Percentiles rank a stretch among this genome's conserved stretches.
Conservation (phyloP, 2,329 filamentous ascomycete genomes). For the Conoideocrella luteorostrata region DNA sequence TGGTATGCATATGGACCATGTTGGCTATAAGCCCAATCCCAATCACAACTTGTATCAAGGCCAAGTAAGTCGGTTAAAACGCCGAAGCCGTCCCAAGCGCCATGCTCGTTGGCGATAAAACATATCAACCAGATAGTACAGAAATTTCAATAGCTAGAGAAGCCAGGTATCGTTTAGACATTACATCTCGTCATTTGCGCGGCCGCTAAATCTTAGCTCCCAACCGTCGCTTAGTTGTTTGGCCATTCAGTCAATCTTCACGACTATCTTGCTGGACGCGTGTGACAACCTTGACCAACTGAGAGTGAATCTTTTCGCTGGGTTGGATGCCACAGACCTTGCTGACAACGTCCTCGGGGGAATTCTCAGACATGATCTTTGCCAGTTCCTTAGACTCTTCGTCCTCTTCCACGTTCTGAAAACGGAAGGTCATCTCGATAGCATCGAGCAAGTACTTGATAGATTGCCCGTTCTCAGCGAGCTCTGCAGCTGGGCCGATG, state of each 20-base stretch:
- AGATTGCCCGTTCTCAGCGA: constrained; percentile 73
- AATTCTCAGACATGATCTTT: constrained; percentile 71
- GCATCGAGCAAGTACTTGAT: constrained; percentile 71
- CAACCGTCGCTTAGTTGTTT: background rate
- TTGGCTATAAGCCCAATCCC: background rate
- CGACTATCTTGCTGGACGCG: constrained; percentile 66
- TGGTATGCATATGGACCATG: constrained; percentile 4
- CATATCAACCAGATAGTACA: background rate
- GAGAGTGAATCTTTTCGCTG: constrained; percentile 68
- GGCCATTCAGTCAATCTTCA: constrained; percentile 33
- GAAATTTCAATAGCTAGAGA: constrained; percentile 6
- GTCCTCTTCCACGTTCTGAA: constrained; percentile 90
- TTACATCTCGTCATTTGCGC: constrained; percentile 9
- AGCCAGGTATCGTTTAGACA: constrained; percentile 8
- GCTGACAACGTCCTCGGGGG: constrained; percentile 66
- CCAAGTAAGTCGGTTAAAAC: constrained; percentile 4
- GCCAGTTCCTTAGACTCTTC: constrained; percentile 83
- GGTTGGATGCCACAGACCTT: constrained; percentile 77
- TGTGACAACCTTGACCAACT: constrained; percentile 71
- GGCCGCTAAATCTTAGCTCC: constrained; percentile 7
- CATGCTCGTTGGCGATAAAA: constrained; percentile 15
- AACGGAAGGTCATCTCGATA: constrained; percentile 86
- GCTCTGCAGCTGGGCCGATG: constrained; percentile 81
- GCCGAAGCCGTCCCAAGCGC: constrained; percentile 15
- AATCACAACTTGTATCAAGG: background rate